Evolutionary conservation across 169 alveolate genomes (phyloP), one percentile per base, ranked within the genome.

Genomic region (Theileria annulata): DNA sequence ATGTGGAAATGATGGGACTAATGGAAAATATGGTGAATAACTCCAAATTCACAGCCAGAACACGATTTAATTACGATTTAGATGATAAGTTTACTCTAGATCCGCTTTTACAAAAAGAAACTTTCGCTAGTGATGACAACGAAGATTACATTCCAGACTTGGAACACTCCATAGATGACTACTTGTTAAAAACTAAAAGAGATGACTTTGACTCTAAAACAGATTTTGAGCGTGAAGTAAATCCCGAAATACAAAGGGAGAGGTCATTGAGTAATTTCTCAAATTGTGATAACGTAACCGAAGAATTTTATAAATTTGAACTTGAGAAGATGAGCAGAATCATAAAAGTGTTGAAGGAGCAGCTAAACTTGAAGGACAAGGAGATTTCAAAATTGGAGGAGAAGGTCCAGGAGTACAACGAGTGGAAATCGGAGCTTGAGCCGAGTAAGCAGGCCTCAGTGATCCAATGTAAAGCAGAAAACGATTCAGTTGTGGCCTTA

Each of bases 391-490:
- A 30, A 10, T 10, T 81, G 75, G 0, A 49, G 6, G 77, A 51
- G 25, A 64, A 81, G 56, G 88, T 81, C 23, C 62, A 35, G 28
- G 70, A 70, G 85, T 60, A 71, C 37, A 79, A 81, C 69, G 70
- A 64, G 30, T 81, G 88, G 88, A 81, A 71, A 49, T 25, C 56
- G 51, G 85, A 75, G 60, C 78, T 81, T 12, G 80, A 33, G 21
- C 42, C 62, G 2, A 78, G 73, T 9, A 68, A 62, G 31, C 74
- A 70, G 27, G 67, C 77, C 25, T 70, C 77, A 30, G 67, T 70
- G n/a, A 27, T 51, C 10, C 77, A 70, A 10, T 70, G 51, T 30
- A 48, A 70, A 23, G 77, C 64, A 19, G 77, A 48, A 27, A 49
- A 37, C n/a, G 74, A 70, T 4, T 23, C 77, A 8, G 25, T 70